Conservation (phyloP, 208 protist genomes). For the Trypanosoma boissoni region DNA sequence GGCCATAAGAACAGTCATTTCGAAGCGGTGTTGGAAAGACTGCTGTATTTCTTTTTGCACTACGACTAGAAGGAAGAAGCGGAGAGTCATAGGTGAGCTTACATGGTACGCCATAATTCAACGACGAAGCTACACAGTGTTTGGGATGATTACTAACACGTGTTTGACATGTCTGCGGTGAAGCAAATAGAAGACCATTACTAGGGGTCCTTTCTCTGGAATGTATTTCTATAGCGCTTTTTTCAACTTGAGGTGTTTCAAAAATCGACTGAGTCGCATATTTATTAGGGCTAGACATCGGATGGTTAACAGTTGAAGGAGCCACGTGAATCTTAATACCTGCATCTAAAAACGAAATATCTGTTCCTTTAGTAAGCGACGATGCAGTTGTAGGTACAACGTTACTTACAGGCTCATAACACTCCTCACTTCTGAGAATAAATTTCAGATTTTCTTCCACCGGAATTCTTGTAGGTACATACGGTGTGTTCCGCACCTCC, state of each 20-base stretch:
- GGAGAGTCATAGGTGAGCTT: no score
- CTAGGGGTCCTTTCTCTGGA: background rate
- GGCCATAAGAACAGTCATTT: conserved; percentile 9
- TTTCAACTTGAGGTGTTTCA: conserved; percentile 9
- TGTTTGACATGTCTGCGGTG: background rate
- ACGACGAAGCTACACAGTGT: no score
- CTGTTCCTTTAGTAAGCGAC: conserved; percentile 78
- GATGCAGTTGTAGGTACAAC: conserved; percentile 71
- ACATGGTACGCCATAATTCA: no score
- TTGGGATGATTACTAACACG: background rate
- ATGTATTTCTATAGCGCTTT: conserved; percentile 11
- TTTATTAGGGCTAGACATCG: conserved; percentile 7
- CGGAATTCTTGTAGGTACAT: conserved; percentile 59
- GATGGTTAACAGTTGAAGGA: conserved; percentile 37
- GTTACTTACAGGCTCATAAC: conserved; percentile 68
- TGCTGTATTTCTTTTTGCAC: conserved; percentile 3
- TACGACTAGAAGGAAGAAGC: no score
- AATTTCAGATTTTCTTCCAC: conserved; percentile 65
- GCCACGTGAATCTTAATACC: conserved; percentile 88
- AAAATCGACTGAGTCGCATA: background rate
- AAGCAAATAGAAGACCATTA: conserved; percentile 1
- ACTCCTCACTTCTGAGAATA: conserved; percentile 61
- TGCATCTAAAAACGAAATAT: conserved; percentile 73
- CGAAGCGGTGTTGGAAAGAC: background rate
- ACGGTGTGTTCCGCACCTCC: conserved; percentile 26